These are phyloP conservation scores for Colletotrichum liriopes DNA, from an alignment of 2,329 filamentous ascomycete species.

Conservation along the genomic window DNA sequence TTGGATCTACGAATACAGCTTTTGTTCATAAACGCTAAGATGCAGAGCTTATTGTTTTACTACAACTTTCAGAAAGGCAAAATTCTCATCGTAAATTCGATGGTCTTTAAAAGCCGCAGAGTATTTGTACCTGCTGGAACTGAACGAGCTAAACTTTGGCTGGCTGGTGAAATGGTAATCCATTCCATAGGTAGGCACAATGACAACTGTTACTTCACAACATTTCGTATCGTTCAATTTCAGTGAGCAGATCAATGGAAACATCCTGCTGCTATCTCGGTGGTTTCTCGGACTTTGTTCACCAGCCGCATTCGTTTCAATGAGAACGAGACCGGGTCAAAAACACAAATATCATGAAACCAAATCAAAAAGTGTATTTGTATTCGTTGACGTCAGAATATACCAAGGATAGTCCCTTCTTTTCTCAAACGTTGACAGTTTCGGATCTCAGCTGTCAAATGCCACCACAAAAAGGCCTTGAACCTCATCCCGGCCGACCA, in stretches of 20 bases:
- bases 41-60: not conserved
- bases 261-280: too few relatives aligned
- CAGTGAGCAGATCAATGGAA: not conserved
- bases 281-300: not conserved
- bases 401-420: not conserved
- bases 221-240: not conserved
- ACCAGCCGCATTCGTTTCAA: not conserved
- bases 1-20: too few relatives aligned
- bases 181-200: not conserved
- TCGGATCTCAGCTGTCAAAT: slow-evolving; percentile 6
- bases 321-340: not conserved
- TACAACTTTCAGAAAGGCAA: too few relatives aligned
- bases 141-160: not conserved
- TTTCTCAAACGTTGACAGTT: slow-evolving; percentile 27
- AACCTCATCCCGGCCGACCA: not conserved
- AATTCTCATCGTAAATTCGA: not conserved
- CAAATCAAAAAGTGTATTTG: not conserved
- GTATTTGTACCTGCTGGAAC: too few relatives aligned
- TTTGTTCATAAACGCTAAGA: too few relatives aligned
- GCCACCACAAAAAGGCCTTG: not conserved
- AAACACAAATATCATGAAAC: slow-evolving; percentile 3
- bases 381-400: not conserved
- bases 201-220: not conserved
- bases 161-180: not conserved
- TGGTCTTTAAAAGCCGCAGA: not conserved